A percentile compares a stretch with the other conserved stretches of the same genome.
phyloP scores from a whole-genome alignment of 163 green algal species.

The Scenedesmus sp. region DNA sequence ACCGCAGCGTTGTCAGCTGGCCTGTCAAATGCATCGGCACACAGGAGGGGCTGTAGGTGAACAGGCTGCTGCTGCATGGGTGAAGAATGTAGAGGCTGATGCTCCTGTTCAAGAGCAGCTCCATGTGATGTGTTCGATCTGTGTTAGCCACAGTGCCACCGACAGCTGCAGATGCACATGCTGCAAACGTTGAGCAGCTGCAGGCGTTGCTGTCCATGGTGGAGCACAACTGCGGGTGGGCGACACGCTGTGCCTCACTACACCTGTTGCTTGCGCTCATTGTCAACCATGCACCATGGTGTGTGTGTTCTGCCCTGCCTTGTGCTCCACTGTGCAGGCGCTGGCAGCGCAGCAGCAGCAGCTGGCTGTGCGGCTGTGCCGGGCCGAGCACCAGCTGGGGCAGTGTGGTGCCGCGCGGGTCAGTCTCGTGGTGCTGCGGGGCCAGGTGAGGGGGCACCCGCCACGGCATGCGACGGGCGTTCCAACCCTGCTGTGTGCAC shows the following conservation, averaged over 20 bases:
- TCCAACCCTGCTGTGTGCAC: too few species aligned
- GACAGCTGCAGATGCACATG: too few species aligned
- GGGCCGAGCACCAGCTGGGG: not conserved
- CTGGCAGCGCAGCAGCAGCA: not conserved
- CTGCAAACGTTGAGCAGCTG: not conserved
- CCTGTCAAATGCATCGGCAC: not conserved
- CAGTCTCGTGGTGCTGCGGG: not conserved
- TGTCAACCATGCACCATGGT: too few species aligned
- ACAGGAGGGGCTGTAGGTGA: not conserved
- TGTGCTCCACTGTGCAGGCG: not conserved
- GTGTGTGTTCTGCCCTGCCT: not conserved
- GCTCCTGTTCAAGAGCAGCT: slow-evolving; percentile 40
- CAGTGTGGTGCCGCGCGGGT: not conserved
- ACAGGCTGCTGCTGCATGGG: slow-evolving; percentile 40
- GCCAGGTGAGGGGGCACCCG: not conserved
- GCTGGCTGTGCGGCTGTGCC: not conserved
- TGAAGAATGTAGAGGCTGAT: slow-evolving; percentile 35
- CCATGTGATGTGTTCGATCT: not conserved
- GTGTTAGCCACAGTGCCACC: too few species aligned
- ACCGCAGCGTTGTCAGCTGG: slow-evolving; percentile 1
- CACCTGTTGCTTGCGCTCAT: too few species aligned
- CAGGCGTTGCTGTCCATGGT: not conserved
- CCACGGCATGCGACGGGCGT: too few species aligned
- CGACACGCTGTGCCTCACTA: too few species aligned
- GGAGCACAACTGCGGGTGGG: too few species aligned